Evolutionary conservation across 176 grass and related monocot species (phyloP).

Genomic region (Oryza meridionalis): DNA sequence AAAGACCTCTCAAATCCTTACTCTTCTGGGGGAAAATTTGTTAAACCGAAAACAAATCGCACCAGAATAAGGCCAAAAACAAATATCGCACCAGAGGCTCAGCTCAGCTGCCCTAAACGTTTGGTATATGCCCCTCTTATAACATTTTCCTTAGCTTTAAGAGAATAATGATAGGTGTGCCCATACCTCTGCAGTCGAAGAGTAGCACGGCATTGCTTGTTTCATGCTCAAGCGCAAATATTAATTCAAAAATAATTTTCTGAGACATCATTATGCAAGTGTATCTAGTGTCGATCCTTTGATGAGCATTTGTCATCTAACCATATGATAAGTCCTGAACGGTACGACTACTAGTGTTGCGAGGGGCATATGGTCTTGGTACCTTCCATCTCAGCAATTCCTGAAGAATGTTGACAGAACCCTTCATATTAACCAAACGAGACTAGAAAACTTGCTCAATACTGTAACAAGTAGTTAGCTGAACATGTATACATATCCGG

Average conservation of each 20-base stretch:
- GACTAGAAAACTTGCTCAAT: constrained; percentile 11
- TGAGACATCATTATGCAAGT: constrained; percentile 19
- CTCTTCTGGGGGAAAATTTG: neutral
- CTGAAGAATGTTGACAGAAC: constrained; percentile 48
- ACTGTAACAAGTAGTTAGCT: neutral
- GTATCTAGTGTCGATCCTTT: constrained; percentile 21
- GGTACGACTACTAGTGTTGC: constrained; percentile 49
- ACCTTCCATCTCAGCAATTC: constrained; percentile 87
- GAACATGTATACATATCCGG: neutral
- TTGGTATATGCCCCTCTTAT: neutral
- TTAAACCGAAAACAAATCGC: neutral
- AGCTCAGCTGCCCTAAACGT: neutral
- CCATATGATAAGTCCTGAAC: constrained; percentile 47
- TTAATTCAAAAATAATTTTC: neutral
- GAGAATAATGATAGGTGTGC: neutral
- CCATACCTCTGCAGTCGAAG: constrained; percentile 24
- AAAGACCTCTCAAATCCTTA: too few species aligned
- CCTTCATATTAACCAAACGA: constrained; percentile 24
- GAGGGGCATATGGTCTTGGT: constrained; percentile 81
- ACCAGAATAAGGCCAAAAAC: too few species aligned
- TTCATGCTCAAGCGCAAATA: constrained; percentile 8
- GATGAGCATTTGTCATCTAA: constrained; percentile 23
- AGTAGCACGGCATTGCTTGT: neutral
- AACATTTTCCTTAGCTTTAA: neutral
- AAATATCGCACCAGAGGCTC: neutral